A percentile compares a stretch with the other conserved stretches of the same genome.
These are phyloP conservation scores for Lactarius akahatsu DNA, from an alignment of 768 basidiomycete genomes.

Conservation along the genomic window DNA sequence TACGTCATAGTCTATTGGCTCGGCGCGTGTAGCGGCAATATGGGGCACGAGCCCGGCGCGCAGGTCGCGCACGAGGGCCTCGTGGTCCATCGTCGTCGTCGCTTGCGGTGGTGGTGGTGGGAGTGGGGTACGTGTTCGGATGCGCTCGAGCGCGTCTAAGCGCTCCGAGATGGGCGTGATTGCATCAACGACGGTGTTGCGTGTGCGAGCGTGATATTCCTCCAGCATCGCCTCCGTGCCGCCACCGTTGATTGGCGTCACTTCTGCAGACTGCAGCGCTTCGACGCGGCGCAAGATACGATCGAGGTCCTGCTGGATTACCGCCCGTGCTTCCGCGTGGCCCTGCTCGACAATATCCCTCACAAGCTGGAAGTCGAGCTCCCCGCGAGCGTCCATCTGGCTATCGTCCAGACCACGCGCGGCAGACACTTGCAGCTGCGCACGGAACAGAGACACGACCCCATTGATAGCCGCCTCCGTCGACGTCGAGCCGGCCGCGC, in stretches of 20 bases:
- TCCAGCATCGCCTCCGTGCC: conserved; percentile 49
- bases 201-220: conserved; percentile 54
- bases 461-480: conserved; percentile 65
- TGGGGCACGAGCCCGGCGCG: conserved; percentile 57
- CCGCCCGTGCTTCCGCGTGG: conserved; percentile 56
- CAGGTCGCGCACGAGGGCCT: conserved; percentile 61
- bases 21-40: conserved; percentile 58
- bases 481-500: conserved; percentile 38
- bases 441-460: conserved; percentile 63
- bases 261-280: conserved; percentile 31
- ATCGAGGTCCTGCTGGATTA: conserved; percentile 61
- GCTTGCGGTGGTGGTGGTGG: background rate
- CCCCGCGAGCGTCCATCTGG: conserved; percentile 69
- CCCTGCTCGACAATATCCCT: conserved; percentile 67
- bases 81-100: conserved; percentile 41
- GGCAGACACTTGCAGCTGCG: conserved; percentile 65
- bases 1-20: conserved; percentile 74
- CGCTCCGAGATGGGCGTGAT: conserved; percentile 58
- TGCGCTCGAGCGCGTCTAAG: conserved; percentile 50
- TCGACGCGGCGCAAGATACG: conserved; percentile 48
- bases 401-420: conserved; percentile 57
- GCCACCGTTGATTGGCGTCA: conserved; percentile 29
- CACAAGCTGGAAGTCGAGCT: conserved; percentile 76
- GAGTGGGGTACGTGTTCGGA: conserved; percentile 41
- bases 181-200: conserved; percentile 58